Conservation (phyloP, 1,284 basidiomycete genomes). For the Ustilago sp. region DNA sequence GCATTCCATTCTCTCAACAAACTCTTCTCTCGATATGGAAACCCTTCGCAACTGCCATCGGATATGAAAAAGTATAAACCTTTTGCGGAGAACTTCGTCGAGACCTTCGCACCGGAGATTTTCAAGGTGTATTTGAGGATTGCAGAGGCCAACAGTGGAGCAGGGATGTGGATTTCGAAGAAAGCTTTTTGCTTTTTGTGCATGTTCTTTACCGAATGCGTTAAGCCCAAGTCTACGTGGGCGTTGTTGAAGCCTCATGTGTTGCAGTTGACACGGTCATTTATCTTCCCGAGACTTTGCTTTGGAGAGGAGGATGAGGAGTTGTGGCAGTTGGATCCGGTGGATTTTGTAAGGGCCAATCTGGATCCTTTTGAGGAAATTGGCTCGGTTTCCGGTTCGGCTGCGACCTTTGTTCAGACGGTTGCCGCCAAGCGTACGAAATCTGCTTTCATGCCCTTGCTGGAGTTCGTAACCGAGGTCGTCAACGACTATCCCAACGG, state of each 20-base stretch:
- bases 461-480: conserved; percentile 65
- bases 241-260: conserved; percentile 65
- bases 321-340: conserved; percentile 66
- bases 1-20: conserved; percentile 68
- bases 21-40: conserved; percentile 67
- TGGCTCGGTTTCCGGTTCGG: conserved; percentile 51
- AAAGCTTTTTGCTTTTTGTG: conserved; percentile 62
- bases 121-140: conserved; percentile 66
- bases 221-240: conserved; percentile 68
- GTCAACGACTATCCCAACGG: conserved; percentile 61
- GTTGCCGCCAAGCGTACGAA: conserved; percentile 65
- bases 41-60: conserved; percentile 64
- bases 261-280: conserved; percentile 56
- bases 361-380: conserved; percentile 65
- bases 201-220: conserved; percentile 65
- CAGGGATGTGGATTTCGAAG: conserved; percentile 59
- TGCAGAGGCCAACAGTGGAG: conserved; percentile 53
- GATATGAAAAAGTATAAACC: conserved; percentile 66
- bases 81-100: conserved; percentile 65
- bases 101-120: conserved; percentile 68
- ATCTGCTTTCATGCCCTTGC: conserved; percentile 60
- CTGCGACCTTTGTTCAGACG: conserved; percentile 56
- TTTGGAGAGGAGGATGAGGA: conserved; percentile 64
- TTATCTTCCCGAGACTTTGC: conserved; percentile 67
- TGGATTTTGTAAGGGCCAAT: conserved; percentile 65